Conservation (phyloP, 768 basidiomycete species). For the Tubosaeta brunneosetosa region DNA sequence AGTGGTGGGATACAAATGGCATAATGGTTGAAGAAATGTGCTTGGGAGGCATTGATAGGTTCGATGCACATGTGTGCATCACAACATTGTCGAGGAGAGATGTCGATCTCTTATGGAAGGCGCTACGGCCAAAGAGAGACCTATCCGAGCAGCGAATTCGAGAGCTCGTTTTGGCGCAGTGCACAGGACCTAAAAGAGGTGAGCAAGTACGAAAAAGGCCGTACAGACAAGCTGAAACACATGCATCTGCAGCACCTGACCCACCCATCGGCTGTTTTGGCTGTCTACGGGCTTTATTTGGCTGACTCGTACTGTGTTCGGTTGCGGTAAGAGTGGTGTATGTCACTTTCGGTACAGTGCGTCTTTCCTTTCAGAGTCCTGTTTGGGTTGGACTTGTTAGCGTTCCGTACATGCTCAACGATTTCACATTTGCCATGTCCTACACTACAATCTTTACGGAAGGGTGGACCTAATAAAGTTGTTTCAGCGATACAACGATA, state of each 20-base stretch:
- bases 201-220: neutral
- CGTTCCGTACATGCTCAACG: neutral
- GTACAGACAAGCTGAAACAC: neutral
- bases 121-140: constrained; percentile 18
- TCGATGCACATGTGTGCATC: constrained; percentile 37
- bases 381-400: neutral
- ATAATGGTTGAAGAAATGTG: constrained; percentile 20
- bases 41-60: constrained; percentile 19
- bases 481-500: neutral
- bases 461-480: neutral
- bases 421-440: neutral
- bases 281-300: constrained; percentile 7
- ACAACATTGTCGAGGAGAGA: constrained; percentile 27
- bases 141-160: constrained; percentile 11
- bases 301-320: neutral
- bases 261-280: neutral
- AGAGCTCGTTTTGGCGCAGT: constrained; percentile 13
- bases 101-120: constrained; percentile 6
- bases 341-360: neutral
- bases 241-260: constrained; percentile 3
- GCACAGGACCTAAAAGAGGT: constrained; percentile 12
- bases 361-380: neutral
- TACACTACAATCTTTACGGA: neutral
- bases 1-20: constrained; percentile 34
- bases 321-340: neutral